phyloP scores from a whole-genome alignment of 768 basidiomycete species.

The Crucibulum laeve region DNA sequence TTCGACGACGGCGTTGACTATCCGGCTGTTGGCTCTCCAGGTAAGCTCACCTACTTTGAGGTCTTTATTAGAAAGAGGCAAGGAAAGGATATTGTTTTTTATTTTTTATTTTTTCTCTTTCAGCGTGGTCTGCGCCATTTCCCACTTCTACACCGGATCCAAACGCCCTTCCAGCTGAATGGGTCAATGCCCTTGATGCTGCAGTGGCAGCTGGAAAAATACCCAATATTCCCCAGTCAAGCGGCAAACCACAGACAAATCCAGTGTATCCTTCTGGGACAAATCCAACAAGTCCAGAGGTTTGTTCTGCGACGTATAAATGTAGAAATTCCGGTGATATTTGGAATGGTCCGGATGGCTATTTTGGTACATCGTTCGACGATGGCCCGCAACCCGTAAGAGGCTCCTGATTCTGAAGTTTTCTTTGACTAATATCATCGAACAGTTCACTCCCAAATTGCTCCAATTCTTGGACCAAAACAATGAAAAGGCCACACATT shows the following conservation, averaged over 20 bases:
- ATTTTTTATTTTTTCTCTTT: conserved; percentile 1
- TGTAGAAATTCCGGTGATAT: conserved; percentile 60
- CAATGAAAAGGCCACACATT: conserved; percentile 75
- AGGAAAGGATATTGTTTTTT: too few species aligned
- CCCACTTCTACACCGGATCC: conserved; percentile 49
- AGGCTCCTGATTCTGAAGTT: conserved; percentile 3
- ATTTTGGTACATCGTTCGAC: conserved; percentile 68
- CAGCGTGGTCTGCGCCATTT: conserved; percentile 62
- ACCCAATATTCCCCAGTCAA: conserved; percentile 58
- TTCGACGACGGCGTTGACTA: conserved; percentile 45
- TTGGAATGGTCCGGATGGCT: conserved; percentile 73
- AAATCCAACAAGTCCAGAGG: conserved; percentile 38
- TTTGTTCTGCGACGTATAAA: conserved; percentile 78
- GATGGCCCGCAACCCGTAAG: conserved; percentile 65
- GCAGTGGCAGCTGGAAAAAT: conserved; percentile 70
- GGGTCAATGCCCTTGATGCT: conserved; percentile 66
- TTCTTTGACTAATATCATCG: conserved; percentile 4
- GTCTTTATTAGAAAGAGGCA: too few species aligned
- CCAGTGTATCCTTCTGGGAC: conserved; percentile 42
- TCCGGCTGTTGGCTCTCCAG: conserved; percentile 53
- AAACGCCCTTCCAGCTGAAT: conserved; percentile 52
- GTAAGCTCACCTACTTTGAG: conserved; percentile 33
- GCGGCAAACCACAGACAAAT: conserved; percentile 26
- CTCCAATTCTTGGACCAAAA: conserved; percentile 66
- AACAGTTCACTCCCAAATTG: conserved; percentile 39